Evolutionary conservation across 768 basidiomycete species (phyloP), one percentile per base, ranked within the genome.

Genomic region (Russula brevipes): DNA sequence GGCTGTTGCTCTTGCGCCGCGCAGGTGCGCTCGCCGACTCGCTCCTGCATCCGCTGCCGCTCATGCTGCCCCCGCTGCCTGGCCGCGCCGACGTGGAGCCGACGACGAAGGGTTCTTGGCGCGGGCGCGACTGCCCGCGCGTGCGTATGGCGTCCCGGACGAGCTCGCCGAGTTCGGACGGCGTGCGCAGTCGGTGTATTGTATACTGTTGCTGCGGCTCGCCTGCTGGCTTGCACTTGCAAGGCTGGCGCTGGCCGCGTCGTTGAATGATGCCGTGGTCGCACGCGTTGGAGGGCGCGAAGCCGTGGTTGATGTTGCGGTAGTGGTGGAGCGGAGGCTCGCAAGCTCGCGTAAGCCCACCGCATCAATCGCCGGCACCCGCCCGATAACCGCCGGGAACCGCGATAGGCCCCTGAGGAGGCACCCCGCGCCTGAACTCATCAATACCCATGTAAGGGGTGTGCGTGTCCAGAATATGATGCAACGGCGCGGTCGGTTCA

Each of bases 281-380:
- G 54, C 66, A 31, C 64, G 54, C 12, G 64, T 68, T 3, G 60
- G 61, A 12, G 66, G 66, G 17, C 66, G 60, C 10, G 66, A 66
- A 38, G 66, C 61, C 4, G 47, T 11, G 7, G 54, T 11, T 7
- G 66, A n/a, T 1, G 66, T 41, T 4, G 19, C 52, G 10, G 39
- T 8, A 14, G 55, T 55, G 41, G 39, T 14, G 33, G 64, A 57
- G 41, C 63, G 72, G 46, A 72, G 60, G 61, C 72, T 74, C 66
- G 69, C 68, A 35, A 70, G 72, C 69, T 91, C 89, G 55, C 82
- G 79, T n/a, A 85, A 87, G 45, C 87, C 88, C 72, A 90, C 78
- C 49, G 83, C 85, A 71, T 90, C 88, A 64, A 91, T 91, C 35
- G 89, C 91, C 19, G 88, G 85, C 89, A 91, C 89, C 44, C 89